Base-by-base conservation (phyloP, 371 early-diverging fungal genomes). In the Mucor mucedo region DNA sequence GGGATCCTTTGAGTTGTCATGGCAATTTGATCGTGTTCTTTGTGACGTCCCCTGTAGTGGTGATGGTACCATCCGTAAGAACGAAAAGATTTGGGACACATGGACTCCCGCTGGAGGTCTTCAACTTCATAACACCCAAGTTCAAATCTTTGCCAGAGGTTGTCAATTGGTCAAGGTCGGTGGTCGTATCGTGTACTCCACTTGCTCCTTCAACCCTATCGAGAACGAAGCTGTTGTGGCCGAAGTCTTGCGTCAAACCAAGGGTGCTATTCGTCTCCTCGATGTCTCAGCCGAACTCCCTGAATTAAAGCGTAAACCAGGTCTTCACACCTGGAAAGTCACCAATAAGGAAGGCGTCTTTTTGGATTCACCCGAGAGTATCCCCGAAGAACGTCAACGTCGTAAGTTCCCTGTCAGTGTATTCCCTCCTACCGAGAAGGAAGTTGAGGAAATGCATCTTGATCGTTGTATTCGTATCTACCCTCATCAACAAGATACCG, bases 21-120 rank as follows among this genome's bases (percentile, higher is more conserved):
- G 91, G 62, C 86, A 85, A 71, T 98, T 99, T 84, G 99, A 99
- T 70, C 90, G 98, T 61, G 94, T 99, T 40, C 84, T 99, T 52
- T 93, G 93, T 66, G 99, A 99, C 85, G 99, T 99, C 0, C 99
- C 99, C 2, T 98, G 98, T 49, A 87, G 97, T 63, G 98, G 99
- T 55, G 99, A 99, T 77, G 99, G 99, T 52, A 99, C 99, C 1
- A 73, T 98, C 42, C 89, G 99, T 72, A 99, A 99, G 80, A 99
- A 99, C 75, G 84, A 85, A 62, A 82, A 80, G 59, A 92, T 99
- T 40, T 96, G 98, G 94, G 82, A 82, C 35, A 88, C 85, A 49
- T 99, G 99, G 99, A 77, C 79, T 7, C 74, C 87, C 52, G 85
- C 80, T 28, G 84, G 85, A 52, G 96, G 90, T 9, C 81, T 92